Evolutionary conservation across 805 yeast species (phyloP), one percentile per base, ranked within the genome.

Genomic region (Myxozyma mucilagina): DNA sequence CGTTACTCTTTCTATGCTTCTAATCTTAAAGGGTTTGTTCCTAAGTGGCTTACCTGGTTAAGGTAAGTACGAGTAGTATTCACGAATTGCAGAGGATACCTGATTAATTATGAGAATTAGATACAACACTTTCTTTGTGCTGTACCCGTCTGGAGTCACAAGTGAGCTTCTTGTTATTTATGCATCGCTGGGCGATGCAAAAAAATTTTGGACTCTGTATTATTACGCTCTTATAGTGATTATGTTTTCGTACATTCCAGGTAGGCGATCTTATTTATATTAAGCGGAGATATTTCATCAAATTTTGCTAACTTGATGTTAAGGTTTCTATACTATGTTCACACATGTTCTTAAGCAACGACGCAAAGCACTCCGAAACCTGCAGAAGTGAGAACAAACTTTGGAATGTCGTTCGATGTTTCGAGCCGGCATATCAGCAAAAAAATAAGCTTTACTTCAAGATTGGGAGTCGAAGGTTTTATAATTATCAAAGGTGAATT

Each of bases 101-200:
- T 14, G 14, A 6, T 14, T 4, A 55, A 51, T 43, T 18, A 13
- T n/a, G 13, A 14, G 24, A 10, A 18, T 39, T 35, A 61, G 65
- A 32, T 94, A 94, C 80, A 88, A 89, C 65, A 76, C 90, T 32
- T 94, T 94, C 75, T 82, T 83, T 67, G 83, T 90, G 1, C 78
- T 94, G 66, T 94, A 94, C 71, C 99, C 99, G 18, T 74, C 87
- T 20, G 99, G 99, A 2, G 97, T 92, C n/a, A 82, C 88, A 1
- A 84, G 93, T 63, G 99, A 94, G 73, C 79, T 88, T 61, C 70
- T 79, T 39, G 83, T 90, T 75, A 80, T 90, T 61, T 87, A 83
- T 75, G 74, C 84, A 58, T 85, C 97, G 0, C 78, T 93, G 54
- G 81, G 80, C n/a, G 83, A 82, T 51, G 96, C 97, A n/a, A 61